A percentile compares a stretch with the other conserved stretches of the same genome.
These are phyloP conservation scores for Trifolium repens DNA, from an alignment of 306 rosid species.

Conservation along the genomic window DNA sequence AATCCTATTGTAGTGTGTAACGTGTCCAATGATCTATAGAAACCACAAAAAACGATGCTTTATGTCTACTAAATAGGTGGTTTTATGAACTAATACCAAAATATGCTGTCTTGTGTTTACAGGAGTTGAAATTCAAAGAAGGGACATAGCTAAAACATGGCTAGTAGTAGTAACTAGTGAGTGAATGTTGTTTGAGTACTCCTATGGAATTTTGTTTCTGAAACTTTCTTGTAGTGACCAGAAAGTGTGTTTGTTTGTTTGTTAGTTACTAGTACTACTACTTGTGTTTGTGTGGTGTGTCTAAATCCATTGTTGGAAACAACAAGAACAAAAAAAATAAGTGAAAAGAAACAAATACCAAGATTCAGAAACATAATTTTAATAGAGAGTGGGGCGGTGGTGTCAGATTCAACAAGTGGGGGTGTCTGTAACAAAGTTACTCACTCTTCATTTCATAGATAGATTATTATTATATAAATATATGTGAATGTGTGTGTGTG, in stretches of 20 bases:
- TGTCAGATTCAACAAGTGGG: conserved; percentile 85
- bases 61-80: conserved; percentile 47
- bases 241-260: conserved; percentile 32
- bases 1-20: neutral
- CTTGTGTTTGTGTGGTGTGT: conserved; percentile 23
- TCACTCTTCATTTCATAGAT: conserved; percentile 46
- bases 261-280: neutral
- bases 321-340: conserved; percentile 23
- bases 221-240: conserved; percentile 40
- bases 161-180: conserved; percentile 6
- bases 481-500: conserved; percentile 27
- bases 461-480: conserved; percentile 41
- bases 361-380: conserved; percentile 46
- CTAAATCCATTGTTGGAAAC: conserved; percentile 45
- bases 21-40: conserved; percentile 38
- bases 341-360: conserved; percentile 40
- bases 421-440: conserved; percentile 45
- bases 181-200: conserved; percentile 46
- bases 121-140: conserved; percentile 38
- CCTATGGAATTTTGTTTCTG: conserved; percentile 32
- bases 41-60: conserved; percentile 41
- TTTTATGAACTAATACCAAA: conserved; percentile 36
- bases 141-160: conserved; percentile 42
- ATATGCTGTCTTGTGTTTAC: conserved; percentile 46
- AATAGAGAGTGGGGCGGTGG: conserved; percentile 59